Percentiles rank a stretch among this genome's conserved stretches.
phyloP scores from a whole-genome alignment of 352 stramenopile genomes.

The Phytopythium mirpurense region DNA sequence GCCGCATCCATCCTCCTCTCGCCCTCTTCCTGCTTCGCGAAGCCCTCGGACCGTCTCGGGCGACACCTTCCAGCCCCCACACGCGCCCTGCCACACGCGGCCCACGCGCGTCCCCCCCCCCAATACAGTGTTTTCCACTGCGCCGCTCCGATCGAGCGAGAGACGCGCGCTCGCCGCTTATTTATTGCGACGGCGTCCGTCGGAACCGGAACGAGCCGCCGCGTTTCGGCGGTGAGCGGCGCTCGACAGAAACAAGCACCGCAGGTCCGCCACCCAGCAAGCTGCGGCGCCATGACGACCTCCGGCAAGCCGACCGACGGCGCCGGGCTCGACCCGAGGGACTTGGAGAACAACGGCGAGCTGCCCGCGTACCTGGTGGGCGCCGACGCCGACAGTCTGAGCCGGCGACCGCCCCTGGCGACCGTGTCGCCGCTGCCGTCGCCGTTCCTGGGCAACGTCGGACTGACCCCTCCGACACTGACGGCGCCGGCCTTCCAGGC shows the following conservation, averaged over 20 bases:
- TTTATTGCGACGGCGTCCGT: background rate
- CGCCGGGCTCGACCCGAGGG: background rate
- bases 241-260: conserved; percentile 4
- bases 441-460: background rate
- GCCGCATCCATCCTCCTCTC: too few relatives aligned
- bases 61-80: background rate
- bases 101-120: conserved; percentile 1
- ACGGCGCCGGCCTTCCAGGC: background rate
- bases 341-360: conserved; percentile 3
- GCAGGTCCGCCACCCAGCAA: too few relatives aligned
- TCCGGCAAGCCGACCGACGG: background rate
- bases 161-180: background rate
- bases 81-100: conserved; percentile 2
- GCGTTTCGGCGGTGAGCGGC: conserved; percentile 1
- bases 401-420: background rate
- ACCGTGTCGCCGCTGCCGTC: conserved; percentile 4
- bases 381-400: background rate
- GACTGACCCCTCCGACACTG: background rate
- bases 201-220: conserved; percentile 2
- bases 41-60: background rate
- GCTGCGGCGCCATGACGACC: background rate
- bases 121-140: too few relatives aligned
- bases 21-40: background rate
- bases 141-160: background rate
- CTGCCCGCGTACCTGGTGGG: conserved; percentile 2